Evolutionary conservation across 805 yeast genomes (phyloP), one percentile per base, ranked within the genome.

Genomic region (Naumovozyma baii): DNA sequence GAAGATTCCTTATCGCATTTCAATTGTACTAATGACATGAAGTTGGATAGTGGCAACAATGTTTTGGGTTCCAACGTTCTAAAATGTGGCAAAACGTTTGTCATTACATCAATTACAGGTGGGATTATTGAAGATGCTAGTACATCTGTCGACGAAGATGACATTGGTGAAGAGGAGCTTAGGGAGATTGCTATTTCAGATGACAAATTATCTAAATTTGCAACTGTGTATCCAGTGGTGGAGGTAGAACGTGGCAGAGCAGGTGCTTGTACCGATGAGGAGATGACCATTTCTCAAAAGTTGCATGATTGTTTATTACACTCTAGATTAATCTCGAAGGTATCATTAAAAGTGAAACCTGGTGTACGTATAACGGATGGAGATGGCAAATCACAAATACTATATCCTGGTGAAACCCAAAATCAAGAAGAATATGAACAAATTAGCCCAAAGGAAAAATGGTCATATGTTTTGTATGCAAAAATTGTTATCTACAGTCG

Each of bases 241-340:
- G 87, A 82, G 46, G 75, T 84, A 8, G 74, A 78, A 41, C 66
- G 87, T 39, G 95, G 95, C 22, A 68, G 85, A 39, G 55, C 59
- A 19, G 92, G 94, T 12, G 83, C 86, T 1, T 94, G 95, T 20
- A 76, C 88, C 1, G 83, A 79, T 49, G 95, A 86, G 61, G 95
- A 86, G 55, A 83, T 82, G 78, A 75, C 73, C 22, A 52, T 81
- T 16, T 74, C 84, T 1, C 94, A 84, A 56, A 66, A 66, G 42
- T 50, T 83, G 18, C 76, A 76, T 50, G 83, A 83, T 46, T 64
- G 73, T 4, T 55, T 85, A 4, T 59, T 73, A 34, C 78, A 76
- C 44, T 73, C 83, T 10, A 72, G 74, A 20, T 45, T 82, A 17
- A 57, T 82, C 15, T 61, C 72, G 2, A 63, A 65, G 33, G 56